Evolutionary conservation across 495 filamentous ascomycete species (phyloP), one percentile per base, ranked within the genome.

Genomic region (Astrothelium subdiscretum): DNA sequence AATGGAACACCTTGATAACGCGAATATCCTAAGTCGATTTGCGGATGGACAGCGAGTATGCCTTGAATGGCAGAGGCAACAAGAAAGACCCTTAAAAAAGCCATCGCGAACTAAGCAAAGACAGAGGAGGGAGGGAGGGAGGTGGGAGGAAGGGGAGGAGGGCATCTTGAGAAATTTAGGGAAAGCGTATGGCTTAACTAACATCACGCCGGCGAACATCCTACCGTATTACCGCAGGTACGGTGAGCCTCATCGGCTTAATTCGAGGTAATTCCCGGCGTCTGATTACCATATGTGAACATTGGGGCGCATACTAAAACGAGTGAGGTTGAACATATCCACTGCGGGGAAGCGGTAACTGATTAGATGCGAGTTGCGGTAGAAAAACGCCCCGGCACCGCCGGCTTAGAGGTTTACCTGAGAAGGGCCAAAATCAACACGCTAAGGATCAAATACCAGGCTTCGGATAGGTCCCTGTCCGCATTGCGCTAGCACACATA

Each of bases 11-110:
- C 72, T 1, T 62, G 58, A 57, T 71, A 71, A 38, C 59, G 63
- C 0, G 70, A 43, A 58, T 74, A 72, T 6, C 62, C 61, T 5
- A 73, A 62, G 57, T 73, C 64, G 1, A 73, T 69, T 1, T 67
- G 31, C 3, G 69, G 54, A 2, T 64, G 51, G 11, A 71, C 69
- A 20, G 69, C 69, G 6, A 13, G 20, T 4, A 32, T 38, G 59
- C 42, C 27, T 10, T 27, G 38, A 42, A 61, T 26, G 3, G 42
- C 20, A 42, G 32, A 6, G 48, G n/a, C 58, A 38, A 59, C 11
- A 26, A 1, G 10, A 11, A 59, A n/a, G 22, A 54, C 8, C 48
- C 29, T 54, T 20, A 26, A 29, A 54, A 54, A 26, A 26, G 48
- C 26, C 48, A 54, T 54, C 2, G 48, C 48, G 22, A 48, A n/a